Evolutionary conservation across 441 rosid genomes (phyloP).

Genomic region (Isatis lusitanica): DNA sequence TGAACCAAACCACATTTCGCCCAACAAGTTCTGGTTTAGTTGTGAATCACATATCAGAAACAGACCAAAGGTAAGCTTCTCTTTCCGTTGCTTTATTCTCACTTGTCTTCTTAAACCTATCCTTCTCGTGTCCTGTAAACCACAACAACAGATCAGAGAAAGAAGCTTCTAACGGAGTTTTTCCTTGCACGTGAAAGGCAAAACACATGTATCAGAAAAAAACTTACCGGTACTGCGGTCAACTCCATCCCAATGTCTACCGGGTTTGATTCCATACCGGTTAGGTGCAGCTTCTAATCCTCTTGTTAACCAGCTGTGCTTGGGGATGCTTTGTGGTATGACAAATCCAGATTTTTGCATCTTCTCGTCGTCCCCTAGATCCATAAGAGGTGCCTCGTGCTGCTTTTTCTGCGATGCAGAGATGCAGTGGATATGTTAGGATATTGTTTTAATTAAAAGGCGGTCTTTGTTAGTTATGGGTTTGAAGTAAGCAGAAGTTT

Average conservation of each 20-base stretch:
- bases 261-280: slow-evolving; percentile 83
- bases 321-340: slow-evolving; percentile 78
- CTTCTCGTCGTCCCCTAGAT: slow-evolving; percentile 81
- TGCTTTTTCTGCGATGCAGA: slow-evolving; percentile 53
- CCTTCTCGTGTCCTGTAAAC: slow-evolving; percentile 73
- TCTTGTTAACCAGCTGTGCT: slow-evolving; percentile 84
- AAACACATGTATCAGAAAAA: slow-evolving; percentile 2
- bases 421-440: not conserved
- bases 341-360: slow-evolving; percentile 92
- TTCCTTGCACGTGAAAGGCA: not conserved
- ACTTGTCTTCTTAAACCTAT: slow-evolving; percentile 57
- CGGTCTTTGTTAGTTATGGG: not conserved
- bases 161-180: not conserved
- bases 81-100: slow-evolving; percentile 81
- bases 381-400: slow-evolving; percentile 45
- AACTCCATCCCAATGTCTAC: slow-evolving; percentile 98
- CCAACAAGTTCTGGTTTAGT: slow-evolving; percentile 3
- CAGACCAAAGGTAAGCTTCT: slow-evolving; percentile 96
- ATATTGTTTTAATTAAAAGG: not conserved
- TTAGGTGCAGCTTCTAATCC: slow-evolving; percentile 78
- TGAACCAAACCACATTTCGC: slow-evolving; percentile 4
- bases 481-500: not conserved
- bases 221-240: slow-evolving; percentile 80
- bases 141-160: not conserved
- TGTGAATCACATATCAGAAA: slow-evolving; percentile 74